Evolutionary conservation across 2,329 filamentous ascomycete genomes (phyloP), one percentile per base, ranked within the genome.

Genomic region (Cercospora zeae-maydis): DNA sequence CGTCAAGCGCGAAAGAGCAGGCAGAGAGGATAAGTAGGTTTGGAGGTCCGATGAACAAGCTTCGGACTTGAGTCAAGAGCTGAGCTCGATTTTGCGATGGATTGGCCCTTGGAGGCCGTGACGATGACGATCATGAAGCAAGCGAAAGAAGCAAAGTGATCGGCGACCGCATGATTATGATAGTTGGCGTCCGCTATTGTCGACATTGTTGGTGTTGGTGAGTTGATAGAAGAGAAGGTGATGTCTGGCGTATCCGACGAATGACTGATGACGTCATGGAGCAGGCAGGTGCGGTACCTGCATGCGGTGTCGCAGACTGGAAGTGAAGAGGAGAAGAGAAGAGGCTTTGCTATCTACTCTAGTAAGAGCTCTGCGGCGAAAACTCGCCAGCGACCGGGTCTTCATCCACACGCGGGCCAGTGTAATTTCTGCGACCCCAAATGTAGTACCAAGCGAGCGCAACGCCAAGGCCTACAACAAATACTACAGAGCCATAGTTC

Each of bases 401-500:
- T 36, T 63, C 63, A 19, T 55, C 1, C 86, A 58, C 49, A 33
- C 36, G 19, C 9, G 67, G 87, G 14, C 87, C 87, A 51, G 80
- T 79, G 76, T 90, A 90, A 76, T 91, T 85, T 77, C 86, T 84
- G 76, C 84, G 83, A 34, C 88, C 88, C 86, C 87, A 90, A 57
- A 81, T 80, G 68, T 85, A 78, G 78, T 92, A 92, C 88, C 88
- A 92, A 7, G 78, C 75, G 9, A 80, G 81, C 1, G 88, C 84
- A 62, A 91, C 81, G 39, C 79, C 54, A 59, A 84, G 82, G 65
- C 89, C 88, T 4, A 81, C 86, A 27, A 88, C 83, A 69, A 91
- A 90, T n/a, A 92, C 88, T 34, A 87, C 88, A 13, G 86, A 86
- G 1, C 88, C 88, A 75, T 90, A 92, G 80, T 92, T 92, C 80